phyloP scores from a whole-genome alignment of 345 rosid species.

The Euphorbia peplus region DNA sequence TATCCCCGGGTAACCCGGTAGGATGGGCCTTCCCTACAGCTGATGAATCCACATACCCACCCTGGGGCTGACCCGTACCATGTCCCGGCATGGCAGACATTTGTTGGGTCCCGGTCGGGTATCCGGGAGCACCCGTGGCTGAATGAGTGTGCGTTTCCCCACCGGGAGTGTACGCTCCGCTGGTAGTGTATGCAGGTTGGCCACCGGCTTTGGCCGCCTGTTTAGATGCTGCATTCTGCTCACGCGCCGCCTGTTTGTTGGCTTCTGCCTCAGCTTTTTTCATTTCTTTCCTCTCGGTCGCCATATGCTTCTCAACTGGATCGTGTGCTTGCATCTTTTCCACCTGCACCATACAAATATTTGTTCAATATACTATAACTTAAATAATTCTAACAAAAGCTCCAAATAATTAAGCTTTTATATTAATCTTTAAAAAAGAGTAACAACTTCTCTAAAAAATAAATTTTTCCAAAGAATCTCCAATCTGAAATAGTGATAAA shows the following conservation, averaged over 20 bases:
- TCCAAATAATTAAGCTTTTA: no score
- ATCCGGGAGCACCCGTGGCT: conserved; percentile 29
- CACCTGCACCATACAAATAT: conserved; percentile 41
- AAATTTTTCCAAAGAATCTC: no score
- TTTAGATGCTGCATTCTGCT: conserved; percentile 48
- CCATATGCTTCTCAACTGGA: conserved; percentile 53
- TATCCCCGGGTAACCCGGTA: conserved; percentile 35
- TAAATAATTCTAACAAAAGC: no score
- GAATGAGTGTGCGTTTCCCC: conserved; percentile 30
- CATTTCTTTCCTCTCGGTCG: conserved; percentile 49
- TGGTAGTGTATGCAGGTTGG: no score
- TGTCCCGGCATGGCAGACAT: conserved; percentile 52
- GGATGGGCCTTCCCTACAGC: conserved; percentile 28
- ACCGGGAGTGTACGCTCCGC: conserved; percentile 25
- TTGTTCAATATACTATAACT: no score
- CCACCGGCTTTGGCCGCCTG: conserved; percentile 27
- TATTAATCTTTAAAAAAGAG: no score
- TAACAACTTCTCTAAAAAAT: no score
- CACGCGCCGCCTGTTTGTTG: conserved; percentile 43
- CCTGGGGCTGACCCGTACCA: conserved; percentile 34
- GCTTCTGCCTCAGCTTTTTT: conserved; percentile 47
- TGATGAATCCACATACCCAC: conserved; percentile 29
- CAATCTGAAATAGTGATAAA: no score
- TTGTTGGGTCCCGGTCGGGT: conserved; percentile 40
- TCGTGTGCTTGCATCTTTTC: conserved; percentile 53